Conservation (phyloP, 2,329 filamentous ascomycete species). For the Colletotrichum chlorophyti region DNA sequence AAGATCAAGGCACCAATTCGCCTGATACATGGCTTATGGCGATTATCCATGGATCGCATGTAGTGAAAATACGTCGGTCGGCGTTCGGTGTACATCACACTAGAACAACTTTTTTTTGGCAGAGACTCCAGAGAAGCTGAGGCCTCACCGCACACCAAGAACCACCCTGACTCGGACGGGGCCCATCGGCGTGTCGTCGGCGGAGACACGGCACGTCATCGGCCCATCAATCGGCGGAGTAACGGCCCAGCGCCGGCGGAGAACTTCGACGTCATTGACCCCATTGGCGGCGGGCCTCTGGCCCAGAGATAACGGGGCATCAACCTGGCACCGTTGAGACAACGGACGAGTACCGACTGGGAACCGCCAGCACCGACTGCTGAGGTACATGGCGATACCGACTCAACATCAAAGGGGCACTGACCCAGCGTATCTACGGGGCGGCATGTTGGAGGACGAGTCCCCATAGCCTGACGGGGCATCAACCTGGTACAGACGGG, state of each 20-base stretch:
- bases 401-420: constrained; percentile 11
- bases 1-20: neutral
- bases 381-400: constrained; percentile 11
- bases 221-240: constrained; percentile 23
- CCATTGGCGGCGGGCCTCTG: constrained; percentile 19
- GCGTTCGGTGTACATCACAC: too few relatives aligned
- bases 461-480: constrained; percentile 15
- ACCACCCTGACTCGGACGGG: constrained; percentile 21
- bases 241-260: constrained; percentile 24
- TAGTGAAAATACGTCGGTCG: too few relatives aligned
- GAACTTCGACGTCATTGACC: constrained; percentile 25
- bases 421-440: neutral
- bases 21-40: neutral
- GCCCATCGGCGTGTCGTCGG: constrained; percentile 20
- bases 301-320: constrained; percentile 25
- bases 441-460: neutral
- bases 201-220: constrained; percentile 28
- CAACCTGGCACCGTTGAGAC: constrained; percentile 25
- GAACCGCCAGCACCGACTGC: constrained; percentile 23
- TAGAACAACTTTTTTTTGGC: too few relatives aligned
- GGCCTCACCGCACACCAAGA: neutral
- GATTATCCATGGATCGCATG: neutral
- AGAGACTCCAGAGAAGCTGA: neutral
- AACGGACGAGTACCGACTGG: constrained; percentile 26
- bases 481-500: constrained; percentile 17